These are phyloP conservation scores for Cyberlindnera misumaiensis DNA, from an alignment of 805 yeast genomes.

Conservation along the genomic window DNA sequence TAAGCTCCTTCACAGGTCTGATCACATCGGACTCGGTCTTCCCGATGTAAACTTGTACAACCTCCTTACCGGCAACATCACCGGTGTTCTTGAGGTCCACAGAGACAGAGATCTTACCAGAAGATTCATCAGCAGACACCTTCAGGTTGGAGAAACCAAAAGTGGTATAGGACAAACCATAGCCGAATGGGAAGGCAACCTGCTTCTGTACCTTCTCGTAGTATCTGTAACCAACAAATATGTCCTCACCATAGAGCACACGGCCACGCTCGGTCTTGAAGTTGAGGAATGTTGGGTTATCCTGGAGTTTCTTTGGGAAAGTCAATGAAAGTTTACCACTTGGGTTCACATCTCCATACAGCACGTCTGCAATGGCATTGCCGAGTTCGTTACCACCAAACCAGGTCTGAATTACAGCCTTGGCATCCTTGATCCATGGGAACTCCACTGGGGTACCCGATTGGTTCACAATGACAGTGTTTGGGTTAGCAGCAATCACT, in stretches of 20 bases:
- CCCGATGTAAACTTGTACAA: constrained; percentile 46
- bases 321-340: constrained; percentile 51
- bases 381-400: constrained; percentile 56
- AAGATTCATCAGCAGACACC: constrained; percentile 25
- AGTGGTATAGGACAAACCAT: constrained; percentile 53
- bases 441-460: constrained; percentile 58
- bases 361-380: constrained; percentile 52
- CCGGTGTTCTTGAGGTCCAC: constrained; percentile 46
- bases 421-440: constrained; percentile 43
- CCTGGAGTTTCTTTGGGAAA: constrained; percentile 44
- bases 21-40: constrained; percentile 28
- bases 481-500: constrained; percentile 41
- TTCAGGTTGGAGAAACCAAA: constrained; percentile 36
- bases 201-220: constrained; percentile 45
- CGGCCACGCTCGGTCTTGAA: constrained; percentile 45
- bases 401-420: constrained; percentile 48
- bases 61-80: constrained; percentile 41
- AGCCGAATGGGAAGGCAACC: constrained; percentile 55
- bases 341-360: constrained; percentile 56
- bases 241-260: constrained; percentile 58
- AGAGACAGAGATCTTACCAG: constrained; percentile 22
- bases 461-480: constrained; percentile 49
- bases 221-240: constrained; percentile 56
- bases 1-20: constrained; percentile 55
- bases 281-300: constrained; percentile 51